Evolutionary conservation across 2,329 filamentous ascomycete genomes (phyloP), one percentile per base, ranked within the genome.

Genomic region (Penicillium sp.): DNA sequence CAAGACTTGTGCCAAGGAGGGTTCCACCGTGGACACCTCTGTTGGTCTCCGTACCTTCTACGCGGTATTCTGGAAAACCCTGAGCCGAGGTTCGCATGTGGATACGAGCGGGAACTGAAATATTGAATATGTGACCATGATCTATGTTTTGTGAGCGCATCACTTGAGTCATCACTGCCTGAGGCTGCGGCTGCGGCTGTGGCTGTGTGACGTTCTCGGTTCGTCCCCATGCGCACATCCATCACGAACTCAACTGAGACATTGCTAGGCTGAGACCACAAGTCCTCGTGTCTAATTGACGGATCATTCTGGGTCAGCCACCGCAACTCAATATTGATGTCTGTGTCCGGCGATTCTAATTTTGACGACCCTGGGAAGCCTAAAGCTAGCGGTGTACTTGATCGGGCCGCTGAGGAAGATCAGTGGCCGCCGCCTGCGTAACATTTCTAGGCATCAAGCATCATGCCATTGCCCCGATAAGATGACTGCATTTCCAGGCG

Each of bases 31-130:
- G 21, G 15, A n/a, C 15, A 52, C 24, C 42, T 39, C 42, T 12
- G 16, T 12, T 38, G 16, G 28, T 29, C 28, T 29, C 28, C 28
- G 33, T 36, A 18, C 46, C 53, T 59, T 59, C 56, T 53, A 55
- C 49, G 45, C 23, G 39, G 41, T 33, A 50, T 60, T 55, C 58
- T 59, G 54, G 58, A 59, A 58, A 50, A 39, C 33, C 42, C 42
- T 46, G 47, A 50, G 48, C 58, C 56, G 58, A 57, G 56, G 54
- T 55, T 36, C 41, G 4, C 4, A 39, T 21, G 36, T 39, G 36
- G 36, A 13, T 21, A 10, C 18, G 18, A 21, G 36, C 18, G 36
- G 31, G 16, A 39, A 39, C 36, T 23, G 15, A 16, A 38, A 21
- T 38, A 21, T 38, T 21, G 34, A 38, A 38, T 38, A 38, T 18